Base-by-base conservation (phyloP, 2,329 filamentous ascomycete species). In the Cladophialophora yegresii region DNA sequence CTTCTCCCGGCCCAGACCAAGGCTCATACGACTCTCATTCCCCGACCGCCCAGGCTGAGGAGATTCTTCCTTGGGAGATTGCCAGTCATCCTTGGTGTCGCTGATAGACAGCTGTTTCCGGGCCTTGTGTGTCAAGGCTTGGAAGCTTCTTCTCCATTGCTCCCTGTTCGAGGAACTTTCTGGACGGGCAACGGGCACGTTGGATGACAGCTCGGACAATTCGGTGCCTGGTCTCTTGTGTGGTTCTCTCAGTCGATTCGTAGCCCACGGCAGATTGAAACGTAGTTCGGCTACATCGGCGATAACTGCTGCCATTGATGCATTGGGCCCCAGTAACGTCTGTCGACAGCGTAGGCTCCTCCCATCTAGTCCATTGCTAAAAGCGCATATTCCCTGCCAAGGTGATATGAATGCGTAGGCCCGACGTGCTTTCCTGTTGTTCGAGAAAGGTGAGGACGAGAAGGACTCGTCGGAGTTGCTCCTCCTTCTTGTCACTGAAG, bases 381-480 rank as follows among this genome's bases (percentile, higher is more conserved):
- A 98, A 66, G 93, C 90, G 77, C 93, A 98, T 49, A 85, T 84
- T 16, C 91, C 90, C 66, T 91, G 87, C 93, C 93, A 98, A 0
- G 92, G 93, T 49, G 90, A 95, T 22, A 82, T 79, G 74, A 97
- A 97, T 0, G 87, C 63, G 32, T 63, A 68, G n/a, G 57, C 60
- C 32, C 67, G 68, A 32, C 64, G 66, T 8, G 62, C 54, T 51
- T 62, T 68, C 30, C 54, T 61, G 55, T 36, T 36, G 10, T 58
- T 33, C 22, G 55, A n/a, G 36, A 40, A 50, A 22, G 56, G 22
- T 4, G 40, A 28, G n/a, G 26, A 40, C 10, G 58, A 33, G 28
- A 61, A 61, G 6, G 65, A 54, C 32, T 68, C 66, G 6, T 33
- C 47, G 12, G 64, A 68, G 57, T 63, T 61, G 50, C 64, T 64